Evolutionary conservation across 352 stramenopile species (phyloP), one percentile per base, ranked within the genome.

Genomic region (Globisporangium polare): DNA sequence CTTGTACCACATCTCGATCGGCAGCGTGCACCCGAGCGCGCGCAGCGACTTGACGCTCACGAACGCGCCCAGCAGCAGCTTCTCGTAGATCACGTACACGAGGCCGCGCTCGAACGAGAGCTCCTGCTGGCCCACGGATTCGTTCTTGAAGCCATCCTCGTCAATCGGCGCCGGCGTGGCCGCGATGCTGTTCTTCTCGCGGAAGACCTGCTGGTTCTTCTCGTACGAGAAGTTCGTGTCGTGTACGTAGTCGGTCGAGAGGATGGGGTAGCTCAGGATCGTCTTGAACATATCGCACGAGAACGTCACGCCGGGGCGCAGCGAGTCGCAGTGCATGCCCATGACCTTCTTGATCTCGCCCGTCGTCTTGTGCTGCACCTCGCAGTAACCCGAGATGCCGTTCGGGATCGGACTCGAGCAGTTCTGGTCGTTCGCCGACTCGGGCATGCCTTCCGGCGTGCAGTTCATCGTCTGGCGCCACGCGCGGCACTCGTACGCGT

Each of bases 1-100:
- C 27, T 71, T 76, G 60, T 78, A 79, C 75, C 74, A 81, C 54
- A 85, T 76, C n/a, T 87, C 80, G 49, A 89, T 80, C 0, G 77
- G 77, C 53, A 89, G 50, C 22, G 58, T 74, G 54, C 73, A 86
- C 2, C 74, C 75, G 33, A 83, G 61, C 13, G 63, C 29, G 5
- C 79, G 77, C 46, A 89, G 53, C 8, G 50, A 62, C n/a, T 53
- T 55, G 20, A 73, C 41, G n/a, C 56, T 59, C 20, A 61, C 62
- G 39, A 71, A 74, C n/a, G 43, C 39, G 9, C 53, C 33, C n/a
- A 63, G 50, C 26, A 72, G 50, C 43, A 68, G 41, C 41, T 69
- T 70, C 13, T 71, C 69, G 54, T 75, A 71, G 3, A 69, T 58
- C 22, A 74, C 63, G 27, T 67, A 69, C 52, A 71, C 54, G 20